phyloP scores from a whole-genome alignment of 2,329 filamentous ascomycete species.

The Mycosphaerella arachidis region DNA sequence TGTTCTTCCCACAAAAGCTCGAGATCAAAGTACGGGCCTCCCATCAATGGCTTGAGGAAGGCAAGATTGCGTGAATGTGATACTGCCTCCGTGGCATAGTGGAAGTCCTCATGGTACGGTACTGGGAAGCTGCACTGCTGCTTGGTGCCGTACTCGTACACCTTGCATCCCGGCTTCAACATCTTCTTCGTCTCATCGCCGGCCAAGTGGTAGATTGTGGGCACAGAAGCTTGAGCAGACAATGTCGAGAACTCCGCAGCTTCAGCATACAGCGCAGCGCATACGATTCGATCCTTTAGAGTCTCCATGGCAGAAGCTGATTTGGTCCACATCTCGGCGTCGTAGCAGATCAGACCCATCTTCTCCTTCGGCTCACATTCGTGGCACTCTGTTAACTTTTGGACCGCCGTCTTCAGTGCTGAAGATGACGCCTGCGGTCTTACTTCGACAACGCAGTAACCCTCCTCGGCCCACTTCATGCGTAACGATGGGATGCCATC shows the following conservation, averaged over 20 bases:
- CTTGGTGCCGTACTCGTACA: conserved; percentile 45
- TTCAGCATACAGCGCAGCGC: conserved; percentile 33
- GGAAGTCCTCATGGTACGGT: conserved; percentile 50
- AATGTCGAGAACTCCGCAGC: conserved; percentile 17
- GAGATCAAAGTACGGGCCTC: conserved; percentile 67
- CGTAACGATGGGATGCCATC: conserved; percentile 23
- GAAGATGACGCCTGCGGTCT: conserved; percentile 25
- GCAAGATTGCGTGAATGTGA: conserved; percentile 62
- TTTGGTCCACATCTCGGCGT: conserved; percentile 10
- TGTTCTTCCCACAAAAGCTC: conserved; percentile 78
- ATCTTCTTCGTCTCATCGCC: conserved; percentile 21
- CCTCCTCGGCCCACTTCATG: conserved; percentile 67
- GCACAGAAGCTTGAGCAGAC: conserved; percentile 17
- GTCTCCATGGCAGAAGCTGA: conserved; percentile 27
- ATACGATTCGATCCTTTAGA: conserved; percentile 26
- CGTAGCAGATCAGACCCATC: conserved; percentile 34
- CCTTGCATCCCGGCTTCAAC: conserved; percentile 17
- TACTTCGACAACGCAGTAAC: conserved; percentile 59
- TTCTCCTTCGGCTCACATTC: conserved; percentile 38
- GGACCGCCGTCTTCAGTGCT: conserved; percentile 20
- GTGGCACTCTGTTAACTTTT: conserved; percentile 20
- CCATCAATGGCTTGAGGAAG: conserved; percentile 60
- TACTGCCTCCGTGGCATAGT: conserved; percentile 53
- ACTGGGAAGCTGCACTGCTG: conserved; percentile 44
- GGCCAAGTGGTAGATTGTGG: conserved; percentile 25